phyloP scores from a whole-genome alignment of 371 early-diverging fungal species.

The Circinella minor region DNA sequence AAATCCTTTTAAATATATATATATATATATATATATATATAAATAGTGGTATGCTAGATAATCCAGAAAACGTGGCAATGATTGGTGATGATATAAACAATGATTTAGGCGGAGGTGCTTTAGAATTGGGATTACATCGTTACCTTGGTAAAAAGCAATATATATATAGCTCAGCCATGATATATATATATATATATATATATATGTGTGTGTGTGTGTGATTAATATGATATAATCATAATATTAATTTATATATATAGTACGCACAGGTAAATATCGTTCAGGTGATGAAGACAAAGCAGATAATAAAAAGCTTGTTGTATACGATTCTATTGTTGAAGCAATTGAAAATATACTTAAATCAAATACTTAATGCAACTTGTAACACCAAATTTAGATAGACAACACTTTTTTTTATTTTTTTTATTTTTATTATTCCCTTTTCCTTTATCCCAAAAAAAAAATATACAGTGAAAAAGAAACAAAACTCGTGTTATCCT shows the following conservation, averaged over 20 bases:
- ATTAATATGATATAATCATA: conserved; percentile 13
- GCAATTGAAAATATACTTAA: conserved; percentile 44
- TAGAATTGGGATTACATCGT: conserved; percentile 70
- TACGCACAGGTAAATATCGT: conserved; percentile 85
- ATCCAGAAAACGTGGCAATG: conserved; percentile 68
- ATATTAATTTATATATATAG: neutral
- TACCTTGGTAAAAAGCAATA: conserved; percentile 51
- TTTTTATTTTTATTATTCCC: neutral
- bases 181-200: too few species aligned
- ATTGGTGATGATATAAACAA: conserved; percentile 86
- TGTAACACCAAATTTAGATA: neutral
- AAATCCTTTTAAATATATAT: neutral
- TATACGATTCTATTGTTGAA: conserved; percentile 47
- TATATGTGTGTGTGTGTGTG: too few species aligned
- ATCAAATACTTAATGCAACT: conserved; percentile 7
- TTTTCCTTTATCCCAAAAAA: neutral
- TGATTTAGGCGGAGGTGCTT: conserved; percentile 81
- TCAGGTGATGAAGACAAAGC: conserved; percentile 64
- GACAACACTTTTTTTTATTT: neutral
- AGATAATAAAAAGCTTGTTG: conserved; percentile 16
- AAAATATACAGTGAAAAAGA: neutral
- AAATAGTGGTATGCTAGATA: conserved; percentile 28
- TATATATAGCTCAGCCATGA: too few species aligned
- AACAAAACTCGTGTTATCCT: neutral
- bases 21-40: too few species aligned